A percentile compares a stretch with the other conserved stretches of the same genome.
phyloP scores from a whole-genome alignment of 176 grass and related monocot species.

The Alloteropsis semialata region DNA sequence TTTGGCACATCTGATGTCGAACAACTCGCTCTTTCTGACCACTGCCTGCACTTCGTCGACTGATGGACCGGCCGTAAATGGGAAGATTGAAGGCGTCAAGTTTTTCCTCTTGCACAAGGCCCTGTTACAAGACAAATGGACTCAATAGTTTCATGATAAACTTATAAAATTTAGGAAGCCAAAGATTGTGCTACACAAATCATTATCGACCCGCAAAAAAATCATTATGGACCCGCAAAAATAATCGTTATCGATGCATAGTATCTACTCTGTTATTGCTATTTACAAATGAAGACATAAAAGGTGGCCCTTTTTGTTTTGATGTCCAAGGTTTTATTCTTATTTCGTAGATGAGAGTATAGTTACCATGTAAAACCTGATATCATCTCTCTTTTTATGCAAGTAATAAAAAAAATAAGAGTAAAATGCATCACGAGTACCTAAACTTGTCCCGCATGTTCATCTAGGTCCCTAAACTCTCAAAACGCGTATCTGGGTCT shows the following conservation, averaged over 20 bases:
- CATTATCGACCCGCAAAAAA: too few relatives aligned
- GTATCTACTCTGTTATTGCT: neutral
- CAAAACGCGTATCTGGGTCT: too few relatives aligned
- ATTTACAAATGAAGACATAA: neutral
- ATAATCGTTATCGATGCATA: too few relatives aligned
- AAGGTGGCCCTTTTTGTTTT: neutral
- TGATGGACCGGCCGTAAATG: conserved; percentile 25
- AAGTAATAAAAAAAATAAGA: too few relatives aligned
- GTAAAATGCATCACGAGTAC: too few relatives aligned
- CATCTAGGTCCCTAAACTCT: too few relatives aligned
- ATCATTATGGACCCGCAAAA: too few relatives aligned
- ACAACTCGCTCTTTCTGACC: neutral
- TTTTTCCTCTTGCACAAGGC: conserved; percentile 28
- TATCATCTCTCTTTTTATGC: neutral
- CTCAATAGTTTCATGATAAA: neutral
- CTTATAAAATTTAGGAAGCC: neutral
- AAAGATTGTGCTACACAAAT: neutral
- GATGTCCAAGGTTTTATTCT: neutral
- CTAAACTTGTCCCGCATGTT: too few relatives aligned
- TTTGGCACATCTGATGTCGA: neutral
- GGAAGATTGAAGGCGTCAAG: conserved; percentile 38
- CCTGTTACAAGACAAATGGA: neutral
- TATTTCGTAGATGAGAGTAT: neutral
- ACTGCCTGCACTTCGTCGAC: conserved; percentile 27
- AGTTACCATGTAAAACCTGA: neutral